Evolutionary conservation across 2,329 filamentous ascomycete genomes (phyloP).

Genomic region (Fusarium humuli): DNA sequence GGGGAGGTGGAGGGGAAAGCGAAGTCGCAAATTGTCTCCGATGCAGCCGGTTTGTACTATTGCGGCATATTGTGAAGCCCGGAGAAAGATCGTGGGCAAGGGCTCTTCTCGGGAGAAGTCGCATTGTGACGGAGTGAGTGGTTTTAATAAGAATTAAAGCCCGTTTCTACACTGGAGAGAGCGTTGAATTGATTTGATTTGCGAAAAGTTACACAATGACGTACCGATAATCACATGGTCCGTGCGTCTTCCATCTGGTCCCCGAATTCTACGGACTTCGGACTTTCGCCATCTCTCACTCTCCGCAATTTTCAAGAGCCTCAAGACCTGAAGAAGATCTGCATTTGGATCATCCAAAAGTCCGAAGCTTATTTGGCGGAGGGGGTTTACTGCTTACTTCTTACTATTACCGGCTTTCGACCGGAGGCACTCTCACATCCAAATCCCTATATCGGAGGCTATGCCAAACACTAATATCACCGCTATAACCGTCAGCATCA

Average conservation of each 20-base stretch:
- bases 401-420: slow-evolving; percentile 16
- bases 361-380: slow-evolving; percentile 16
- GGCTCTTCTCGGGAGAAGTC: slow-evolving; percentile 42
- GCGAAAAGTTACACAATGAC: slow-evolving; percentile 43
- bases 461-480: slow-evolving; percentile 1
- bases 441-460: not conserved
- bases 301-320: not conserved
- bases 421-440: not conserved
- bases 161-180: slow-evolving; percentile 19
- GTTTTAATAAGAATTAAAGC: slow-evolving; percentile 15
- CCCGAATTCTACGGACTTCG: slow-evolving; percentile 27
- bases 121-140: slow-evolving; percentile 35
- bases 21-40: slow-evolving; percentile 50
- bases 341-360: not conserved
- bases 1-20: slow-evolving; percentile 55
- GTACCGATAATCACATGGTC: slow-evolving; percentile 33
- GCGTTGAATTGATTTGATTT: slow-evolving; percentile 30
- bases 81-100: slow-evolving; percentile 31
- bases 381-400: not conserved
- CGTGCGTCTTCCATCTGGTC: slow-evolving; percentile 20
- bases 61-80: slow-evolving; percentile 46
- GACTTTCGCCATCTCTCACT: slow-evolving; percentile 19
- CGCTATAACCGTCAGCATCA: slow-evolving; percentile 1
- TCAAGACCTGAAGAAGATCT: slow-evolving; percentile 19
- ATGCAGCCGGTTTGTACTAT: slow-evolving; percentile 46